Percentiles rank a stretch among this genome's conserved stretches.
These are phyloP conservation scores for Plasmodium adleri DNA, from an alignment of 169 alveolate genomes.

Conservation along the genomic window DNA sequence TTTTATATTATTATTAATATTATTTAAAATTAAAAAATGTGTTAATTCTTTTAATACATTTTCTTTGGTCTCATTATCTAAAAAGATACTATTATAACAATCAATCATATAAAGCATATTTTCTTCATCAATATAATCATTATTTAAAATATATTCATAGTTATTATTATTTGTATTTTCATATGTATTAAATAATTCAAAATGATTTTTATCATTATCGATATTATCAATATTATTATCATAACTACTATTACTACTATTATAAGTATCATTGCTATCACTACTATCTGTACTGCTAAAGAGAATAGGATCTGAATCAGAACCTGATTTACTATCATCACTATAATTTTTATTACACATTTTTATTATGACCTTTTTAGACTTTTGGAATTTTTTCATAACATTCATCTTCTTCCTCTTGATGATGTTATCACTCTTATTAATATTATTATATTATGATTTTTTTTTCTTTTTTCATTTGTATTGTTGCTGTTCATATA, in stretches of 20 bases:
- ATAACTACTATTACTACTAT: constrained; percentile 6
- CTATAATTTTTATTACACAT: constrained; percentile 50
- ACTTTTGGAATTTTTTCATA: constrained; percentile 19
- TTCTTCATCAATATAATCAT: constrained; percentile 13
- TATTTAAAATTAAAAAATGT: constrained; percentile 85
- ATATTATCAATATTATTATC: not conserved
- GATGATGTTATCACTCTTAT: not conserved
- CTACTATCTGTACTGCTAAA: constrained; percentile 1
- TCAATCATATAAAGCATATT: constrained; percentile 24
- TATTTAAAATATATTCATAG: not conserved
- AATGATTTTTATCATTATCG: not conserved
- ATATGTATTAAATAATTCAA: not conserved
- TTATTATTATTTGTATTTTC: too few species aligned
- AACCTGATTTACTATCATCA: constrained; percentile 72
- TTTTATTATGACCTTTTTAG: constrained; percentile 15
- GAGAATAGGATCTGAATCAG: not conserved
- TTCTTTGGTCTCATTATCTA: constrained; percentile 52
- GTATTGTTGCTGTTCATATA: not conserved
- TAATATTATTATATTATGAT: not conserved
- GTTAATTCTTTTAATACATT: constrained; percentile 79
- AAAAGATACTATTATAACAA: constrained; percentile 60
- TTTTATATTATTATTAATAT: constrained; percentile 84
- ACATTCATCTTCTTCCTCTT: not conserved
- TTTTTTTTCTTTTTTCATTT: not conserved
- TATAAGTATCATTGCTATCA: not conserved